Evolutionary conservation across 768 basidiomycete genomes (phyloP).

Genomic region (Daedaleopsis sinensis): DNA sequence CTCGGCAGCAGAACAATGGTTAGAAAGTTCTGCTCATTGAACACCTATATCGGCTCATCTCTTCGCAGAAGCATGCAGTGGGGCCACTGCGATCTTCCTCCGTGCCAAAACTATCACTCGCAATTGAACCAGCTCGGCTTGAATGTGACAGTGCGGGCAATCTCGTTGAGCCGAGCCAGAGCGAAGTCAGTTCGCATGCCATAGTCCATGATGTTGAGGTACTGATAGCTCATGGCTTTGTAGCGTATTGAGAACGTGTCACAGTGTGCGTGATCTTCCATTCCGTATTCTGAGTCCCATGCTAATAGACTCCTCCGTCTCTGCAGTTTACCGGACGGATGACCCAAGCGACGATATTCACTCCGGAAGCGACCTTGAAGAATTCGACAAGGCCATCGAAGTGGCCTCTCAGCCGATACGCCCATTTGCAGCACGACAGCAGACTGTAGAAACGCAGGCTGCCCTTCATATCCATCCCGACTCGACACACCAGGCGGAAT

Average conservation of each 20-base stretch:
- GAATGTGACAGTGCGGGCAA: slow-evolving; percentile 26
- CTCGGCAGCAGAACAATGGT: slow-evolving; percentile 53
- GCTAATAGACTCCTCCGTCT: neutral
- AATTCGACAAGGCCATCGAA: neutral
- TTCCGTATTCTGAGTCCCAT: neutral
- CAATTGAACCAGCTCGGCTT: slow-evolving; percentile 18
- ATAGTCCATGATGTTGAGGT: neutral
- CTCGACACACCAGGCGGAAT: too few relatives aligned
- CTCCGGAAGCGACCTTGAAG: neutral
- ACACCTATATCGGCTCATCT: neutral
- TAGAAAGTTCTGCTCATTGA: slow-evolving; percentile 16
- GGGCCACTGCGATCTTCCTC: neutral
- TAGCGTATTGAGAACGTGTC: slow-evolving; percentile 28
- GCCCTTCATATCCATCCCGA: too few relatives aligned
- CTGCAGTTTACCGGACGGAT: slow-evolving; percentile 30
- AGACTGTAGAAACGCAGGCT: too few relatives aligned
- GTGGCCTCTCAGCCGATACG: neutral
- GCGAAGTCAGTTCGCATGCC: slow-evolving; percentile 19
- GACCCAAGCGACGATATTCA: slow-evolving; percentile 26
- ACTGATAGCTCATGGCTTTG: neutral
- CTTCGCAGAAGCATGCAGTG: slow-evolving; percentile 6
- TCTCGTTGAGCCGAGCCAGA: slow-evolving; percentile 18
- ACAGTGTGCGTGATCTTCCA: slow-evolving; percentile 20
- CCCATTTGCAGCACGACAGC: neutral
- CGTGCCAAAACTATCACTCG: slow-evolving; percentile 23